phyloP scores from a whole-genome alignment of 2,329 filamentous ascomycete genomes.

The Alternaria conjuncta region DNA sequence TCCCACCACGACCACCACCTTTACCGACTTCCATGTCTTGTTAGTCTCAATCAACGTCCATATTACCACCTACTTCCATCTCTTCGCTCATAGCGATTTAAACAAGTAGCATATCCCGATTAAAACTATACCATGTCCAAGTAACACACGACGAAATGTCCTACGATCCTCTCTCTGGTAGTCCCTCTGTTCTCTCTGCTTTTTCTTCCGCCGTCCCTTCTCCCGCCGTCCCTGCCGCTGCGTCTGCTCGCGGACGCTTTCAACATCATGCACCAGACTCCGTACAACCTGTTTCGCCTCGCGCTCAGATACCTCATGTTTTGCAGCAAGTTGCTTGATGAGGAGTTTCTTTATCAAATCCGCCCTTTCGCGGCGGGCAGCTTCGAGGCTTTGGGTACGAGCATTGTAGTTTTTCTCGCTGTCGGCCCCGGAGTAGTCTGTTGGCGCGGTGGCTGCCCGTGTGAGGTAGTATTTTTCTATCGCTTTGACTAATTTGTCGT shows the following conservation, averaged over 20 bases:
- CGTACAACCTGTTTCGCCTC: not conserved
- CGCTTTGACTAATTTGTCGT: not conserved
- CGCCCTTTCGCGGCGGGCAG: not conserved
- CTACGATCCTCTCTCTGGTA: not conserved
- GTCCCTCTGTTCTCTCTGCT: not conserved
- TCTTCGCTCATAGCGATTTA: not conserved
- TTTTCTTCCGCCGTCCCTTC: not conserved
- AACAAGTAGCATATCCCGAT: not conserved
- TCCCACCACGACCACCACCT: not conserved
- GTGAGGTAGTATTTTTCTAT: not conserved
- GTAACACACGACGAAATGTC: not conserved
- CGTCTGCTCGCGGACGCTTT: not conserved
- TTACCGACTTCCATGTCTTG: not conserved
- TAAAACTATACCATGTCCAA: fast-evolving
- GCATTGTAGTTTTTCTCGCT: not conserved
- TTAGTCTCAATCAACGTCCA: not conserved
- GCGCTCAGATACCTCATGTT: not conserved
- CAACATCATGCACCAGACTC: not conserved
- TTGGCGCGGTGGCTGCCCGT: not conserved
- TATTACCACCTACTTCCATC: not conserved
- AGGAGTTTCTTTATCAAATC: not conserved
- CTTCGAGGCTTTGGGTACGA: not conserved
- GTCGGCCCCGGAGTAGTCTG: not conserved
- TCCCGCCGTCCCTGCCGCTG: not conserved
- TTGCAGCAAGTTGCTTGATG: not conserved